Percentiles rank a stretch among this genome's conserved stretches.
Evolutionary conservation across 176 grass and related monocot genomes (phyloP).

Genomic region (Oryza rufipogon): DNA sequence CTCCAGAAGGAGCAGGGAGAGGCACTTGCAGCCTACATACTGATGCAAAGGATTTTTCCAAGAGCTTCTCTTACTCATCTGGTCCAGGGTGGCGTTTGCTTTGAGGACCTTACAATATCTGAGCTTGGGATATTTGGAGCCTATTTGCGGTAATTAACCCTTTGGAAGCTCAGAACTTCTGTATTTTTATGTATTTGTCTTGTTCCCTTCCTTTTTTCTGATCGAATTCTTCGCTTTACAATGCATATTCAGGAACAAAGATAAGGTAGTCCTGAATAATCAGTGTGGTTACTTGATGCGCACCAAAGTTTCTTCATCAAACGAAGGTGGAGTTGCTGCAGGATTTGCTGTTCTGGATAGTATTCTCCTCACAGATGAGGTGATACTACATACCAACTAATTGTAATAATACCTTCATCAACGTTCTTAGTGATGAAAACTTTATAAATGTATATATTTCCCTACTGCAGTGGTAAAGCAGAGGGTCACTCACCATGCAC

Average conservation of each 20-base stretch:
- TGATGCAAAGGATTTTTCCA: conserved; percentile 97
- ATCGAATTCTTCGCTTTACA: not conserved
- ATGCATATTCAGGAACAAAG: conserved; percentile 66
- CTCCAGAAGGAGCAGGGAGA: conserved; percentile 64
- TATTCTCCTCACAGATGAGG: conserved; percentile 73
- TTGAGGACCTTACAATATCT: conserved; percentile 78
- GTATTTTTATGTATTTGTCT: not conserved
- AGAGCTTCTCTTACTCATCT: conserved; percentile 67
- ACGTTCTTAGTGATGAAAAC: not conserved
- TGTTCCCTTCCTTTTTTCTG: not conserved
- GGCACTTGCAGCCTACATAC: conserved; percentile 83
- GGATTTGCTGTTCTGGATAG: conserved; percentile 94
- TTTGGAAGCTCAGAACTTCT: conserved; percentile 14
- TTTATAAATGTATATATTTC: not conserved
- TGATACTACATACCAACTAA: conserved; percentile 12
- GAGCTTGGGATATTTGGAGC: conserved; percentile 87
- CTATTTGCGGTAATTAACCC: conserved; percentile 68
- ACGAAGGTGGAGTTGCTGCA: conserved; percentile 93
- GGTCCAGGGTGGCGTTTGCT: conserved; percentile 70
- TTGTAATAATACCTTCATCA: not conserved
- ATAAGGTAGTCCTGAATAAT: conserved; percentile 77
- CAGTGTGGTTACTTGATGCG: conserved; percentile 87
- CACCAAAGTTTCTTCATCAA: conserved; percentile 93
- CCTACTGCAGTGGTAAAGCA: conserved; percentile 1
- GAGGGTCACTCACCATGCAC: not conserved